Base-by-base conservation (phyloP, 176 grass and related monocot species). In the Musa schizocarpa region DNA sequence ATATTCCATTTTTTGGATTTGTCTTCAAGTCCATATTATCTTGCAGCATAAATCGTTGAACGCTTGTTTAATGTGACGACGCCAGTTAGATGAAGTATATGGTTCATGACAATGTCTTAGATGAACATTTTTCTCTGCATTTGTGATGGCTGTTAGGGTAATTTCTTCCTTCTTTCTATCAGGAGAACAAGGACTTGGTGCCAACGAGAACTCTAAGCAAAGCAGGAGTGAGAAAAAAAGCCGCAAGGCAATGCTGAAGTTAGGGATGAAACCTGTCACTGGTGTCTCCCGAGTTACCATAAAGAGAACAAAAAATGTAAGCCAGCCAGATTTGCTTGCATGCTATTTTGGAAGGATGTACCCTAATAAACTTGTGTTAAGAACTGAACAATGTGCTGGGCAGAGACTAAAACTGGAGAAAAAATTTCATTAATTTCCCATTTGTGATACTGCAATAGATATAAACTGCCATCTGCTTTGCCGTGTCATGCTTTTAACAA, bases 191-290 rank as follows among this genome's bases (percentile, higher is more conserved):
- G 71, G 24, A 16, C 6, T 52, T 29, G 50, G 16, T 21, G 29
- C 13, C 68, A 70, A 21, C 9, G 68, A 70, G 14, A 70, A 9
- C 51, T 27, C 71, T 16, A 74, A 74, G 71, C 71, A 74, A 21
- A 74, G 71, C 53, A 74, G 71, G 53, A 74, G 71, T 29, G 71
- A 74, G 71, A 74, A 74, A 22, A 74, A 74, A 24, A 56, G 52
- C 24, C 71, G 52, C 24, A 74, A 74, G 71, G 71, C 71, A 12
- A 56, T 74, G 50, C 22, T 55, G 10, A 74, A 74, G 23, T 55
- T 74, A 55, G 71, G 71, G 53, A 56, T 55, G 71, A 74, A 74
- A 56, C 71, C 71, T 19, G 26, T 74, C 52, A 57, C 52, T 0
- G 71, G 71, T 27, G 53, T 74, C 71, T 55, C 52, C 52, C 22